Percentiles rank a stretch among this genome's conserved stretches.
Evolutionary conservation across 331 rosid genomes (phyloP).

Genomic region (Phaseolus coccineus): DNA sequence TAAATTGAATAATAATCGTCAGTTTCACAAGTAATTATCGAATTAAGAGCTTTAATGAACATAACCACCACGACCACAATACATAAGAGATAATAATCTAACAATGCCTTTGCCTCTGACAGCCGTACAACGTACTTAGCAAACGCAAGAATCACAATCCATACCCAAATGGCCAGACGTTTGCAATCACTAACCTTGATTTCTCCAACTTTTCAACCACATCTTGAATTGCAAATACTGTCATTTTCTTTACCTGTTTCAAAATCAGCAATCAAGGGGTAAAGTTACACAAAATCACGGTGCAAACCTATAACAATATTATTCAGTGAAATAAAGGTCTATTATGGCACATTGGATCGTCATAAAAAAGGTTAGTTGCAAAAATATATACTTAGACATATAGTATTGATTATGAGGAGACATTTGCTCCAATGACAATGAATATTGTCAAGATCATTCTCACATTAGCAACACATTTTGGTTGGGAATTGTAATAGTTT

Average conservation of each 20-base stretch:
- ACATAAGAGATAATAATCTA: background rate
- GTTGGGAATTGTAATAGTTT: no score
- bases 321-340: no score
- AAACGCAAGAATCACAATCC: background rate
- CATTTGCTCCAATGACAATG: no score
- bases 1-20: conserved; percentile 25
- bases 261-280: conserved; percentile 14
- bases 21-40: background rate
- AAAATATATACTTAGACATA: no score
- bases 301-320: background rate
- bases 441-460: no score
- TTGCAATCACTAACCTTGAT: conserved; percentile 47
- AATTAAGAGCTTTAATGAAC: background rate
- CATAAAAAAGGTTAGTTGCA: no score
- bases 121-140: background rate
- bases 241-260: conserved; percentile 75
- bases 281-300: background rate
- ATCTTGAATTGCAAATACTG: conserved; percentile 47
- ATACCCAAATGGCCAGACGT: background rate
- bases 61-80: background rate
- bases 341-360: no score
- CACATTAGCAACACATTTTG: no score
- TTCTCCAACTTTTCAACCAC: conserved; percentile 43
- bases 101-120: background rate
- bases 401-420: no score